Conservation (phyloP, 495 filamentous ascomycete species). For the Tetracladium setigerum region DNA sequence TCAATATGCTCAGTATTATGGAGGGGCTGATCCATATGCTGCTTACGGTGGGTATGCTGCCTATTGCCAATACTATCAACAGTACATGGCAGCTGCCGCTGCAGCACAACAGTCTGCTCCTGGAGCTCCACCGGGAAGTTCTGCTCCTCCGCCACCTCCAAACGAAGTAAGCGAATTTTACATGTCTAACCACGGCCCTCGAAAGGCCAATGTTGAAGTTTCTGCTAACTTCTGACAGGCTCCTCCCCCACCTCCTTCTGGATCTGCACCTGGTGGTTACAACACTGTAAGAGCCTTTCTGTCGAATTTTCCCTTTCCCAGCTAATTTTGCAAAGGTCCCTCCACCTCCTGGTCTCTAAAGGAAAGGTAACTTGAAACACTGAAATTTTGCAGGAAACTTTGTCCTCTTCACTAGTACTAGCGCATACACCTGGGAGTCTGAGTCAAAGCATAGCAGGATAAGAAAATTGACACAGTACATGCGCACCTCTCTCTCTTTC, state of each 20-base stretch:
- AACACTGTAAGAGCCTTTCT: constrained; percentile 48
- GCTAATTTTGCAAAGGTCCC: constrained; percentile 34
- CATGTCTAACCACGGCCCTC: too few species aligned
- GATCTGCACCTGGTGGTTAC: constrained; percentile 50
- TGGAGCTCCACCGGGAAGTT: constrained; percentile 26
- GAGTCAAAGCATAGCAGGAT: constrained; percentile 9
- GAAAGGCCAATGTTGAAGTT: background rate
- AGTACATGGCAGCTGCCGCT: constrained; percentile 38
- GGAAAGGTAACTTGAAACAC: too few species aligned
- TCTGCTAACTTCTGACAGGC: constrained; percentile 12
- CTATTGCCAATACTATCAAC: constrained; percentile 70
- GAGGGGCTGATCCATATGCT: constrained; percentile 74
- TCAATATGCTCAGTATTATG: constrained; percentile 81
- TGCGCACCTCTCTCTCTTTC: background rate
- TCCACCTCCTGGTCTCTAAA: constrained; percentile 46
- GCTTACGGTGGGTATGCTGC: constrained; percentile 79
- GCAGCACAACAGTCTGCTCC: constrained; percentile 37
- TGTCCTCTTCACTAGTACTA: too few species aligned
- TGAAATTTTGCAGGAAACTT: too few species aligned
- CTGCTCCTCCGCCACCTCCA: constrained; percentile 54
- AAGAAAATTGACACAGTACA: background rate
- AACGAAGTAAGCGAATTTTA: constrained; percentile 35
- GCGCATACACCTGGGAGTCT: too few species aligned
- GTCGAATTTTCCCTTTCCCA: background rate
- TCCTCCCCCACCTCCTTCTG: constrained; percentile 59